Evolutionary conservation across 2,329 filamentous ascomycete genomes (phyloP).

Genomic region (Chrysoporthe puriensis): DNA sequence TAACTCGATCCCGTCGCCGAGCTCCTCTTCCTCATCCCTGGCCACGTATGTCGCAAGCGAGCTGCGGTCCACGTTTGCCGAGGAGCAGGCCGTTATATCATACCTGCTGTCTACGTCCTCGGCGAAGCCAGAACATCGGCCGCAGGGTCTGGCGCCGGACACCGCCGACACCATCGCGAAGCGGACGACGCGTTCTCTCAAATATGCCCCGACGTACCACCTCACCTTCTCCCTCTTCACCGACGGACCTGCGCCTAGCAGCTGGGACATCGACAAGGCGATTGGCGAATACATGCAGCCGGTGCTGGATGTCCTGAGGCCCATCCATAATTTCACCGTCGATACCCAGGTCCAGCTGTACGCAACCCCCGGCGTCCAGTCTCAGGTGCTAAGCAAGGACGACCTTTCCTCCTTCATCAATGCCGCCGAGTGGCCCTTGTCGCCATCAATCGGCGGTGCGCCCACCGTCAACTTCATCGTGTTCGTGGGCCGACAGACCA

Average conservation of each 20-base stretch:
- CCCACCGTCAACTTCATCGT: conserved; percentile 96
- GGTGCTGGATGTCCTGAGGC: conserved; percentile 74
- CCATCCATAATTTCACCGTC: conserved; percentile 93
- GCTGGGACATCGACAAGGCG: conserved; percentile 88
- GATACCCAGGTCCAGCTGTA: conserved; percentile 97
- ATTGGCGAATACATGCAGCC: conserved; percentile 81
- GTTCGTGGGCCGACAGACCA: conserved; percentile 81
- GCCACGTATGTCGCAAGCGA: conserved; percentile 79
- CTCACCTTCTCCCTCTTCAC: conserved; percentile 95
- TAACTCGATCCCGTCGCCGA: conserved; percentile 67
- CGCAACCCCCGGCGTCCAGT: conserved; percentile 69
- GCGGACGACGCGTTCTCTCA: conserved; percentile 83
- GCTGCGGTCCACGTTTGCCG: conserved; percentile 76
- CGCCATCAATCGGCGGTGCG: conserved; percentile 87
- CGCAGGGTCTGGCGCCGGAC: conserved; percentile 53
- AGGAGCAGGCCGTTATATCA: conserved; percentile 86
- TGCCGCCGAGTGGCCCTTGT: conserved; percentile 95
- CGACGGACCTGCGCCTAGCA: conserved; percentile 74
- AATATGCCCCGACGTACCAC: conserved; percentile 92
- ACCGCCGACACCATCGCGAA: conserved; percentile 61
- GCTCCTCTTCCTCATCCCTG: conserved; percentile 71
- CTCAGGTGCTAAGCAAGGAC: conserved; percentile 73
- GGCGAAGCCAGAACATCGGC: conserved; percentile 43
- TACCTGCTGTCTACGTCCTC: conserved; percentile 68
- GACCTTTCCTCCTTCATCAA: conserved; percentile 96